These are phyloP conservation scores for Apodospora peruviana DNA, from an alignment of 495 filamentous ascomycete species.

Conservation along the genomic window DNA sequence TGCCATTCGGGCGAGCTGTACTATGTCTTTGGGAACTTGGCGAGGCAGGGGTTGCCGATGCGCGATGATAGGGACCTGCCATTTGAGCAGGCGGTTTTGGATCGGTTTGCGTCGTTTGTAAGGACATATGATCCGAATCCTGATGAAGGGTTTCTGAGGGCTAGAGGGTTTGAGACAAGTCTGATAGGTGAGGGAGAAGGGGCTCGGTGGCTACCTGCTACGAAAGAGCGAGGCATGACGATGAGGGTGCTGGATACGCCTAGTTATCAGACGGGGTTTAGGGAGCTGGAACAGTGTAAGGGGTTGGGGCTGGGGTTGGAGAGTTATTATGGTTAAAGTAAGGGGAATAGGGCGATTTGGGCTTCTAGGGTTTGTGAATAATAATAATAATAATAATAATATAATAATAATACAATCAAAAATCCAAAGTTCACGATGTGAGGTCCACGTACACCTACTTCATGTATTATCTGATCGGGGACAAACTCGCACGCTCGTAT, in stretches of 20 bases:
- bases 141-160: slow-evolving; percentile 21
- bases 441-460: too few relatives aligned
- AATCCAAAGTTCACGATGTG: too few relatives aligned
- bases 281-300: slow-evolving; percentile 29
- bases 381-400: too few relatives aligned
- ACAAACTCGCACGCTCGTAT: too few relatives aligned
- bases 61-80: slow-evolving; percentile 32
- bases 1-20: slow-evolving; percentile 34
- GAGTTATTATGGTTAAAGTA: slow-evolving; percentile 16
- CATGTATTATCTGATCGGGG: too few relatives aligned
- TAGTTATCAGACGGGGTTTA: slow-evolving; percentile 16
- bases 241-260: slow-evolving; percentile 34
- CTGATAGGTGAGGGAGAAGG: slow-evolving; percentile 5
- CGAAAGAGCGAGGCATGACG: slow-evolving; percentile 7
- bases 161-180: slow-evolving; percentile 26
- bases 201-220: slow-evolving; percentile 24
- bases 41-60: slow-evolving; percentile 24
- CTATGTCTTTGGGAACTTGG: slow-evolving; percentile 36
- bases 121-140: slow-evolving; percentile 33
- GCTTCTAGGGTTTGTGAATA: too few relatives aligned
- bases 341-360: too few relatives aligned
- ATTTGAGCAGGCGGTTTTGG: slow-evolving; percentile 31
- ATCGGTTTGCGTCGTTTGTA: slow-evolving; percentile 31
- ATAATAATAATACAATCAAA: too few relatives aligned
- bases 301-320: slow-evolving; percentile 23